Evolutionary conservation across 805 yeast genomes (phyloP).

Genomic region (Candida patagonica): DNA sequence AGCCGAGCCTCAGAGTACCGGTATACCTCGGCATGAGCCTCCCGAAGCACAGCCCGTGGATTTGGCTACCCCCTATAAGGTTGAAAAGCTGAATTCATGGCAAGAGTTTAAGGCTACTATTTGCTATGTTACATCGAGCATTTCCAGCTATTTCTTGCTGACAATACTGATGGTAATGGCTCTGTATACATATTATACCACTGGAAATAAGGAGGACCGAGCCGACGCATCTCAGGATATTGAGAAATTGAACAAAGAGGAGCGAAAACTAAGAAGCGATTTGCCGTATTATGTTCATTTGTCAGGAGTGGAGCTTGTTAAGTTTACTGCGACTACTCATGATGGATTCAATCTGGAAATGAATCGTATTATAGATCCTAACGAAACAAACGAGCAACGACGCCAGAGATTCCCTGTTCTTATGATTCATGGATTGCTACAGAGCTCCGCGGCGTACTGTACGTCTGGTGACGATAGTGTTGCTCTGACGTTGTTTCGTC

Average conservation of each 20-base stretch:
- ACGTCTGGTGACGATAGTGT: conserved; percentile 76
- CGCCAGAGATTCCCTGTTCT: conserved; percentile 51
- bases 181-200: conserved; percentile 7
- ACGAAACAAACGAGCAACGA: conserved; percentile 25
- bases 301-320: conserved; percentile 50
- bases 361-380: conserved; percentile 51
- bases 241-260: conserved; percentile 19
- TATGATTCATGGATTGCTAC: conserved; percentile 77
- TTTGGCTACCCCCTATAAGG: conserved; percentile 1
- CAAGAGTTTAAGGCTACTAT: conserved; percentile 5
- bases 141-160: conserved; percentile 20
- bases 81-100: background rate
- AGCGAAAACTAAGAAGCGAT: conserved; percentile 38
- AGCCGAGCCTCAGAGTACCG: too few species aligned
- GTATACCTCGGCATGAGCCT: background rate
- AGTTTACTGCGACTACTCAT: conserved; percentile 52
- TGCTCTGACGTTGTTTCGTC: conserved; percentile 44
- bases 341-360: conserved; percentile 74
- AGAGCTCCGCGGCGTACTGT: conserved; percentile 77
- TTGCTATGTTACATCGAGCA: conserved; percentile 19
- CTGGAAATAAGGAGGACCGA: conserved; percentile 3
- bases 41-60: conserved; percentile 1
- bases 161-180: conserved; percentile 20
- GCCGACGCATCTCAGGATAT: background rate
- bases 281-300: conserved; percentile 60